These are phyloP conservation scores for Coemansia interrupta DNA, from an alignment of 192 early-diverging fungal species.

Conservation along the genomic window DNA sequence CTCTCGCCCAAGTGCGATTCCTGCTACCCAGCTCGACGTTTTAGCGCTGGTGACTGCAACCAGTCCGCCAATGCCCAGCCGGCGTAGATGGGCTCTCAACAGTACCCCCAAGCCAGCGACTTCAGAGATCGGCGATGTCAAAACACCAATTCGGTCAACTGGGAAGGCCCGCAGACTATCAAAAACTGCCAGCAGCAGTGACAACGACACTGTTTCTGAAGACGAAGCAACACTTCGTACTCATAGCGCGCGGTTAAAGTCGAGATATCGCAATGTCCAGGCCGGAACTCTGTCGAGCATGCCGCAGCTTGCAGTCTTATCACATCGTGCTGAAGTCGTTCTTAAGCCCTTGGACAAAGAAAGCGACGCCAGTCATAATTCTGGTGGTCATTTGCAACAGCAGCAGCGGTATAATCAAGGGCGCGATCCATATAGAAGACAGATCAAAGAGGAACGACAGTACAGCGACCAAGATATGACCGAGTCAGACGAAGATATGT, in stretches of 20 bases:
- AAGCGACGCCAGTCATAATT: too few relatives aligned
- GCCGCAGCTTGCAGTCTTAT: neutral
- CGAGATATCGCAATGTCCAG: slow-evolving; percentile 25
- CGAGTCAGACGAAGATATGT: too few relatives aligned
- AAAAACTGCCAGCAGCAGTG: slow-evolving; percentile 11
- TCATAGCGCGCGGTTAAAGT: slow-evolving; percentile 32
- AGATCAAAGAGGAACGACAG: too few relatives aligned
- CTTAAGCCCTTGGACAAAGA: too few relatives aligned
- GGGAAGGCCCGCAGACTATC: too few relatives aligned
- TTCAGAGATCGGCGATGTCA: neutral
- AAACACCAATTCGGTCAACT: neutral
- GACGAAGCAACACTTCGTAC: slow-evolving; percentile 44
- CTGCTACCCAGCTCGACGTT: slow-evolving; percentile 48
- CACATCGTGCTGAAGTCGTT: too few relatives aligned
- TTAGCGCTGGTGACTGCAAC: slow-evolving; percentile 51
- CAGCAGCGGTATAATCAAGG: too few relatives aligned
- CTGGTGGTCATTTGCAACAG: too few relatives aligned
- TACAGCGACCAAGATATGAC: too few relatives aligned
- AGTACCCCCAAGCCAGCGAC: slow-evolving; percentile 30
- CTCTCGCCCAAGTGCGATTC: slow-evolving; percentile 18
- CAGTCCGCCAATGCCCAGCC: slow-evolving; percentile 53
- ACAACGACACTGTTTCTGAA: slow-evolving; percentile 48
- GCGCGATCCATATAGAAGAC: too few relatives aligned
- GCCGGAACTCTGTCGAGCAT: slow-evolving; percentile 17
- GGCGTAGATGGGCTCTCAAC: slow-evolving; percentile 30